These are phyloP conservation scores for Aphanomyces cochlioides DNA, from an alignment of 352 stramenopile genomes.

Conservation along the genomic window DNA sequence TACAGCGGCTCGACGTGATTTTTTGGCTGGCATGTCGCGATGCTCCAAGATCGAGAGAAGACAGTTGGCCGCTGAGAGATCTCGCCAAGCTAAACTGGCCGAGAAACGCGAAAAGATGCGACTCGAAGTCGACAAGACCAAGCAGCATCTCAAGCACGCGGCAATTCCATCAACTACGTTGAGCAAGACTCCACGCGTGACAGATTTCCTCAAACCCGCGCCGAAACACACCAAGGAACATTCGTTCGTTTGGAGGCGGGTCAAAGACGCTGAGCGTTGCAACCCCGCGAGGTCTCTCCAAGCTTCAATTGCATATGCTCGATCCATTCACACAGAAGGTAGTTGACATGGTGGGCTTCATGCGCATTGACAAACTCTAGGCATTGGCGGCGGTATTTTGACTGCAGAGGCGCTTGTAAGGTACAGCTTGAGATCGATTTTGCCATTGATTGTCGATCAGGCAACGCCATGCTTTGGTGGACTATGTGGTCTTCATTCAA, in stretches of 20 bases:
- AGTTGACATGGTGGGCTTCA: neutral
- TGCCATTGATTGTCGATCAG: neutral
- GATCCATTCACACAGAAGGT: slow-evolving; percentile 1
- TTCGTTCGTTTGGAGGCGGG: slow-evolving; percentile 10
- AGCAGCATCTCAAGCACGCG: neutral
- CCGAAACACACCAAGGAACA: slow-evolving; percentile 8
- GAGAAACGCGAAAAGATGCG: neutral
- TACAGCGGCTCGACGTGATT: slow-evolving; percentile 16
- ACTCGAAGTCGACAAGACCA: slow-evolving; percentile 13
- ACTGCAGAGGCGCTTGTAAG: neutral
- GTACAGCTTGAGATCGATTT: neutral
- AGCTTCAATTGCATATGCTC: slow-evolving; percentile 11
- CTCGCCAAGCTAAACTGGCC: neutral
- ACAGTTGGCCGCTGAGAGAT: neutral
- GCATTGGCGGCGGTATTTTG: slow-evolving; percentile 1
- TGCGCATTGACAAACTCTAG: neutral
- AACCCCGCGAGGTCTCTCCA: slow-evolving; percentile 10
- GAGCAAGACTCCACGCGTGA: slow-evolving; percentile 2
- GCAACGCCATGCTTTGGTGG: neutral
- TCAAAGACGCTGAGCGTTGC: slow-evolving; percentile 20
- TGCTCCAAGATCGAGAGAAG: slow-evolving; percentile 11
- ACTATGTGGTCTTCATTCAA: slow-evolving; percentile 22
- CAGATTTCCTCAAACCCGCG: slow-evolving; percentile 6
- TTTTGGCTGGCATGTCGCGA: neutral
- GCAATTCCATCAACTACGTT: neutral